Percentiles rank a stretch among this genome's conserved stretches.
phyloP scores from a whole-genome alignment of 371 early-diverging fungal species.

The Mortierella polycephala region DNA sequence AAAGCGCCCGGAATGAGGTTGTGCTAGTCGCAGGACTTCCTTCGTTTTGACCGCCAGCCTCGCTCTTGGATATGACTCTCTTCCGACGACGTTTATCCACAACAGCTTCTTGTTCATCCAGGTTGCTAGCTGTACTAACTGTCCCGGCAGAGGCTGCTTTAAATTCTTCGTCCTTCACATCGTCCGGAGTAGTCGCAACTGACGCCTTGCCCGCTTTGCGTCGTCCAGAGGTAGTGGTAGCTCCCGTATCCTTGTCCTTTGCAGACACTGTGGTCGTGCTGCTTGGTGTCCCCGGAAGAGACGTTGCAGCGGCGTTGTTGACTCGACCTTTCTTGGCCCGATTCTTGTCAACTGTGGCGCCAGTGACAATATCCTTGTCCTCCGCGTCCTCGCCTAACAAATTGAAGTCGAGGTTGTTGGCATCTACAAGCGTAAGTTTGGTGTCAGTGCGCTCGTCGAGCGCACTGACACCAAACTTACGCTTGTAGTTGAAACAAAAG shows the following conservation, averaged over 20 bases:
- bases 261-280: not conserved
- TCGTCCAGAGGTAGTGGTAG: conserved; percentile 17
- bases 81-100: conserved; percentile 24
- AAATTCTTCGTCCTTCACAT: conserved; percentile 19
- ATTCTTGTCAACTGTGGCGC: conserved; percentile 5
- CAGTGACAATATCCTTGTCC: conserved; percentile 18
- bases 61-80: conserved; percentile 29
- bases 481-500: conserved; percentile 81
- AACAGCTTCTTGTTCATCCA: conserved; percentile 14
- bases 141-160: not conserved
- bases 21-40: conserved; percentile 2
- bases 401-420: conserved; percentile 29
- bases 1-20: conserved; percentile 44
- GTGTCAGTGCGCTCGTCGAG: too few species aligned
- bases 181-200: conserved; percentile 5
- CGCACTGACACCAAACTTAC: conserved; percentile 72
- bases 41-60: conserved; percentile 13
- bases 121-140: not conserved
- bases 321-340: conserved; percentile 22
- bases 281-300: conserved; percentile 14
- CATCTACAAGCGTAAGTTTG: too few species aligned
- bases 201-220: conserved; percentile 17
- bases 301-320: not conserved
- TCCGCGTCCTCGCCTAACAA: conserved; percentile 14
- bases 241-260: conserved; percentile 2